A percentile compares a stretch with the other conserved stretches of the same genome.
Conservation (phyloP, 495 filamentous ascomycete genomes). For the Sporormia fimetaria region DNA sequence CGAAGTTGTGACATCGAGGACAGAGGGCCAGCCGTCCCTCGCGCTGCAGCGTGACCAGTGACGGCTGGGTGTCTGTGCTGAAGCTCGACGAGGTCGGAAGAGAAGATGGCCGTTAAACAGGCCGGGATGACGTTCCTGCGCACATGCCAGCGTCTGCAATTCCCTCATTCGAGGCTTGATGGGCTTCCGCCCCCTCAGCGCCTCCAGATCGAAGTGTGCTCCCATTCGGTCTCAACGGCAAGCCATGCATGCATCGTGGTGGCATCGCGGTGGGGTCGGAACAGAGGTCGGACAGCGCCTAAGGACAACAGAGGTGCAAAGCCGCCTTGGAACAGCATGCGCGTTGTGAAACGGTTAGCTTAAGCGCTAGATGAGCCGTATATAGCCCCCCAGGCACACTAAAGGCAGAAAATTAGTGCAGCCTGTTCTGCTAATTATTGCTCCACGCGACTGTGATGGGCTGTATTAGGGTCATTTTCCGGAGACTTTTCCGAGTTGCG, state of each 20-base stretch:
- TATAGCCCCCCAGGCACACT: not conserved
- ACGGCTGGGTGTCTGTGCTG: constrained; percentile 6
- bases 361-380: constrained; percentile 2
- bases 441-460: too few species aligned
- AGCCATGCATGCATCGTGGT: not conserved
- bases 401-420: constrained; percentile 13
- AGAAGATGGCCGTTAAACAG: not conserved
- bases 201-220: constrained; percentile 1
- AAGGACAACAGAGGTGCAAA: constrained; percentile 18
- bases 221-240: constrained; percentile 7
- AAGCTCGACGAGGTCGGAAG: not conserved
- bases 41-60: constrained; percentile 13
- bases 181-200: too few species aligned
- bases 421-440: too few species aligned
- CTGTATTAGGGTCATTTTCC: too few species aligned
- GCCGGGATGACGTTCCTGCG: constrained; percentile 14
- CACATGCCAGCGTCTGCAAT: constrained; percentile 4
- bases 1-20: not conserved
- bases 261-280: constrained; percentile 1
- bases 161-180: constrained; percentile 1
- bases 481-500: too few species aligned
- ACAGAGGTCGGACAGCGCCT: constrained; percentile 7
- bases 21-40: not conserved
- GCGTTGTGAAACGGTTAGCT: not conserved
- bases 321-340: constrained; percentile 12